Evolutionary conservation across 768 basidiomycete genomes (phyloP).

Genomic region (Auricularia heimuer): DNA sequence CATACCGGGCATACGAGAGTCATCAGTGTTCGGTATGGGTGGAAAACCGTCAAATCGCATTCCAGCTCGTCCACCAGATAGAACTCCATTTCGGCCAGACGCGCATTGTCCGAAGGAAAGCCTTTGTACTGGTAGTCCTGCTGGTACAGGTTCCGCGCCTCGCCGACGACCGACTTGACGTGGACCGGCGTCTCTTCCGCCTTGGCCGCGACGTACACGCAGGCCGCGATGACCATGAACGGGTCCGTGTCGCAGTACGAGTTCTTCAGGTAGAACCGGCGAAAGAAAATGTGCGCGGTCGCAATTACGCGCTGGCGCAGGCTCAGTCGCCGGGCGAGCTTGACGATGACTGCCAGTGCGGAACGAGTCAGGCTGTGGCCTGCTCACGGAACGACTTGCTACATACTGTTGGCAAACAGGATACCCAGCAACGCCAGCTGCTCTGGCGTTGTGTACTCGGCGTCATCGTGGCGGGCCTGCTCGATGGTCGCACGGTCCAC

Average conservation of each 20-base stretch:
- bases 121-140: constrained; percentile 64
- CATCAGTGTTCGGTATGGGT: constrained; percentile 86
- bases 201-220: constrained; percentile 93
- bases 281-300: constrained; percentile 91
- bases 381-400: no score
- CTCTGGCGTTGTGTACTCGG: constrained; percentile 70
- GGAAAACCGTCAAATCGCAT: constrained; percentile 84
- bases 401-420: constrained; percentile 75
- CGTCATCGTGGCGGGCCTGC: constrained; percentile 64
- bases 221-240: constrained; percentile 84
- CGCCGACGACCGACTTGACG: constrained; percentile 83
- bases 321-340: constrained; percentile 72
- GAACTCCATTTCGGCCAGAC: constrained; percentile 98
- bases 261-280: constrained; percentile 95
- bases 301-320: constrained; percentile 88
- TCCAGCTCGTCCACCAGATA: constrained; percentile 95
- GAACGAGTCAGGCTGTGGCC: no score
- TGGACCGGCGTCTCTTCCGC: constrained; percentile 93
- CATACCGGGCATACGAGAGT: constrained; percentile 61
- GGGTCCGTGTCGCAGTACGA: constrained; percentile 94
- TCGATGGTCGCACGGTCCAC: constrained; percentile 68
- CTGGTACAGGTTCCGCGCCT: constrained; percentile 66
- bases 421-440: constrained; percentile 72
- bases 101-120: constrained; percentile 83
- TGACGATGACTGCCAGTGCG: constrained; percentile 55